Evolutionary conservation across 345 rosid species (phyloP), one percentile per base, ranked within the genome.

Genomic region (Hibiscus mutabilis): DNA sequence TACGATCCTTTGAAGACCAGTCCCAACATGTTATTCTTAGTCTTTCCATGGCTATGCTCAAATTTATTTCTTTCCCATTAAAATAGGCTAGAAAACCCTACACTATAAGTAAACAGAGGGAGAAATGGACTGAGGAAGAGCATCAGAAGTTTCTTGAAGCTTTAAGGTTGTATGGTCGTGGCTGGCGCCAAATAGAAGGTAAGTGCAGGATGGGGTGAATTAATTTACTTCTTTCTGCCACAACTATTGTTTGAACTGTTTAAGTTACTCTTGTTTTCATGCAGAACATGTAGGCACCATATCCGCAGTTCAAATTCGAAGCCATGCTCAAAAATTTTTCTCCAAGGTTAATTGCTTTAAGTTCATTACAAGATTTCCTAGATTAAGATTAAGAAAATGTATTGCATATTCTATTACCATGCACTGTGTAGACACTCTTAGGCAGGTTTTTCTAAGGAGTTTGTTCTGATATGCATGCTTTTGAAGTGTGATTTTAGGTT

Each of bases 291-390:
- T 93, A 66, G 93, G 92, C 63, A 82, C 97, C 49, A 93, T 91
- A 84, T 86, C 96, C 15, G 92, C 96, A 24, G 92, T 93, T 77
- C 98, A 91, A 80, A 89, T 91, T 62, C 87, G 98, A 79, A 91
- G 98, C 89, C 98, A 93, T 82, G 97, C 98, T 78, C 98, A 93
- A 75, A 93, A 93, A 75, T 87, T 86, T 78, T 93, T 93, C 88
- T 83, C 92, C 22, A 93, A 91, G 97, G 98, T 93, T 58, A 74
- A 60, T 47, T 75, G 22, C 61, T 49, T 31, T 37, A 21, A 64
- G 57, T 64, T 33, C 27, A 13, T 16, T 71, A 9, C 47, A 24
- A 44, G 15, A 18, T 44, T 60, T 71, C 18, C 56, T 42, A 24
- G 53, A 47, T 47, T 47, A 47, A 47, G 65, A 35, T 7, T 37